Base-by-base conservation (phyloP, 2,329 filamentous ascomycete genomes). In the Pyricularia sp. region DNA sequence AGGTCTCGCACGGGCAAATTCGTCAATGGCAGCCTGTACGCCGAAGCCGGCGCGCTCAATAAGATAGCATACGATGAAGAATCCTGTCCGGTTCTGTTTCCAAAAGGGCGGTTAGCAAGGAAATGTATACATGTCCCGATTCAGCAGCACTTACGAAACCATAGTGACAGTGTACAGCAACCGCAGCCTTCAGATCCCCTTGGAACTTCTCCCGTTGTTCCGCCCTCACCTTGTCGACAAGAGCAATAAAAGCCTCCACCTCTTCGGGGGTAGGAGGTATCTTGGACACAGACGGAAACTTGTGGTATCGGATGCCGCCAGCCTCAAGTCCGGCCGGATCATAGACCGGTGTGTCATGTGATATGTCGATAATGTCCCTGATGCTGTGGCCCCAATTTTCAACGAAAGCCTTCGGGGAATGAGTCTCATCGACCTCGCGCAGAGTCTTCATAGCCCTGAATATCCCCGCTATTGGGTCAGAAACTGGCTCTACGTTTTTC, bases 391-490 rank as follows among this genome's bases (percentile, higher is more conserved):
- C 83, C 85, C 90, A 94, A 2, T 83, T 78, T 62, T 81, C 74
- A 0, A 88, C 87, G 69, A 97, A 94, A 0, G 83, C 79, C 31
- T 81, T 79, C 0, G 93, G 93, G 26, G 87, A 90, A 74, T 97
- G 93, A 44, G 83, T 79, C 31, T 92, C 87, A 71, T 97, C 93
- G 1, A 92, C 89, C 75, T 97, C 92, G 40, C 93, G 86, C 24
- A 97, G 82, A 0, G 94, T 97, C 76, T 97, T 97, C 82, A 97
- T 89, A 2, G 91, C 93, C 30, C 90, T 86, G 73, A 97, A 97
- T 4, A 92, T 80, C 16, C 85, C 85, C 0, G 84, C 90, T 66
- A 97, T 94, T 3, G 88, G 86, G 1, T 83, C 81, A 0, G 90
- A 96, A 1, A 96, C 90, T 0, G 92, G 89, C 1, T 79, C 76